phyloP scores from a whole-genome alignment of 352 stramenopile genomes.

The Globisporangium cystogenes region DNA sequence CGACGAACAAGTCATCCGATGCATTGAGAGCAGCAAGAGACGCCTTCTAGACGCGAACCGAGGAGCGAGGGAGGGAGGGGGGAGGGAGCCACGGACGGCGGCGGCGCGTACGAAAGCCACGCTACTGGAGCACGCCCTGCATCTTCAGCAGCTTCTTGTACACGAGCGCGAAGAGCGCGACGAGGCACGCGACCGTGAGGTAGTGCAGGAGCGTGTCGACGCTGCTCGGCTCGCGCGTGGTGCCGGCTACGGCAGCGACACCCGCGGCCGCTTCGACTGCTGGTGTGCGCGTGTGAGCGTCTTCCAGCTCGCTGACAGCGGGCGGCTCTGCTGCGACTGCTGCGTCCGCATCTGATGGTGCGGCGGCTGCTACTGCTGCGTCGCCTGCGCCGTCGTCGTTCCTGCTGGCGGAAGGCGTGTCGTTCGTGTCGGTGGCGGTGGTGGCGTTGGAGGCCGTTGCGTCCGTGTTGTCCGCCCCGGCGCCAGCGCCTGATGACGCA shows the following conservation, averaged over 20 bases:
- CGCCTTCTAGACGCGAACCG: no score
- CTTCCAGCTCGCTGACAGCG: no score
- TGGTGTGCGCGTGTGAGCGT: no score
- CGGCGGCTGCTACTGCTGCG: no score
- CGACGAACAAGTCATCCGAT: no score
- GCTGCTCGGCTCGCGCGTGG: conserved; percentile 18
- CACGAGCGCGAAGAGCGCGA: conserved; percentile 65
- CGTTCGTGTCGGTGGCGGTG: not conserved
- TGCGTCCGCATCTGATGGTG: no score
- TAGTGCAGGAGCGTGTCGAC: conserved; percentile 71
- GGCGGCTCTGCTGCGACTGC: no score
- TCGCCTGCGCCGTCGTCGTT: no score
- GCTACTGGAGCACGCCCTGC: conserved; percentile 49
- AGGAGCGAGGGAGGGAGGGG: not conserved
- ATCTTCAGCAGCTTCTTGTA: conserved; percentile 82
- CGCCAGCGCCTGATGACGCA: conserved; percentile 1
- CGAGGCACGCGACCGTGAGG: conserved; percentile 49
- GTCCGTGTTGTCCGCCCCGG: not conserved
- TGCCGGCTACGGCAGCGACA: not conserved
- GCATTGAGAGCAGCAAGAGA: no score
- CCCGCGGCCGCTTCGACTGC: no score
- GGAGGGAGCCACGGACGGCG: not conserved
- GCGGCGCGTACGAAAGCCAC: no score
- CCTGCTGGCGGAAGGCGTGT: no score
- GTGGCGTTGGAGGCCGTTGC: not conserved